Evolutionary conservation across 2,329 filamentous ascomycete species (phyloP), one percentile per base, ranked within the genome.

Genomic region (Immersiporthe knoxdaviesiana): DNA sequence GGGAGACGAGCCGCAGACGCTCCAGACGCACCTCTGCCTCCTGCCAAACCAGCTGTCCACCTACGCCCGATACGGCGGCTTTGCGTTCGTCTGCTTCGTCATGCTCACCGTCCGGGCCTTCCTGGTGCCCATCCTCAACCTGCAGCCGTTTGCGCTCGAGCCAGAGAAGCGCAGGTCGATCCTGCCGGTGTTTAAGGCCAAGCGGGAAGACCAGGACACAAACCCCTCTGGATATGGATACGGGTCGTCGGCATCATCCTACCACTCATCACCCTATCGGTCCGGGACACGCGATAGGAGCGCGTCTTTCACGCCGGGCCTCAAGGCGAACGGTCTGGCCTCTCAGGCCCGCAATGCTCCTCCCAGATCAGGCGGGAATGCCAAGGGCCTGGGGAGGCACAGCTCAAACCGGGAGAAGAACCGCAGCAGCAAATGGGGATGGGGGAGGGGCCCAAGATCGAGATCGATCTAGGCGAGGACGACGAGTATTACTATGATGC

Each of bases 1-100:
- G 0, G 79, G 81, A 7, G 75, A 80, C 8, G 78, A 81, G 1
- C 77, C 80, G 67, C 78, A 79, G 4, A 97, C 95, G 0, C 80
- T 97, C 3, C 93, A 98, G 80, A 96, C 92, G 0, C 92, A 97
- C 72, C 87, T 98, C 2, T 99, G 96, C 77, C 86, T 99, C 1
- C 84, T 98, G 11, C 96, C 96, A 0, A 93, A 95, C 78, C 94
- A 97, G 78, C 83, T 97, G 14, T 87, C 87, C 63, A 94, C 94
- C 8, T 97, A 95, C 79, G 88, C 96, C 71, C 87, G 88, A 68
- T 99, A 99, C 77, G 88, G 84, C 44, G 81, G 86, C 37, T 83
- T 96, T 21, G 82, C 91, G 0, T 83, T 84, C 27, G 73, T 88
- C 6, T 84, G 82, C 30, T 59, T 89, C 16, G 75, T 85, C 18